These are phyloP conservation scores for Geotrichum histeridarum DNA, from an alignment of 1,139 yeast genomes.

Conservation along the genomic window DNA sequence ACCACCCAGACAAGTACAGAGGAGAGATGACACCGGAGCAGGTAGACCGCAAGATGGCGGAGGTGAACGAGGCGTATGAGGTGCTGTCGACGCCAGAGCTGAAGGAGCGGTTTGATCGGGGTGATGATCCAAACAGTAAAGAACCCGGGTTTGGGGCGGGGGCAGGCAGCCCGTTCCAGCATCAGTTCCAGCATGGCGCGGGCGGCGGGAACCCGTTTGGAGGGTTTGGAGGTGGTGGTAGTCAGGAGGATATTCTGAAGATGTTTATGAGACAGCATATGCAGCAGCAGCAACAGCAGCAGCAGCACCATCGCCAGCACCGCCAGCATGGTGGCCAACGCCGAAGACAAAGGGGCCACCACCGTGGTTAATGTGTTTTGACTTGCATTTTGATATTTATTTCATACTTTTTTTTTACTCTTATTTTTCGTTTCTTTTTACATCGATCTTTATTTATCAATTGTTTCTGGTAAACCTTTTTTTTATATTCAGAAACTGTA, in stretches of 20 bases:
- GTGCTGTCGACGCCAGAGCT: slow-evolving; percentile 63
- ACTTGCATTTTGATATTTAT: neutral
- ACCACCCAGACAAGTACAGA: slow-evolving; percentile 87
- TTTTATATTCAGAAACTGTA: neutral
- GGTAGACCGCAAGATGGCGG: slow-evolving; percentile 81
- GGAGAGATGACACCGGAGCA: slow-evolving; percentile 64
- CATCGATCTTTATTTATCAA: neutral
- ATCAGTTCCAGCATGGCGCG: slow-evolving; percentile 1
- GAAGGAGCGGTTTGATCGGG: slow-evolving; percentile 60
- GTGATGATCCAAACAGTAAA: slow-evolving; percentile 53
- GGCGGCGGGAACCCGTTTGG: slow-evolving; percentile 3
- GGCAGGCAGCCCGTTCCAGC: slow-evolving; percentile 7
- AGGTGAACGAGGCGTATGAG: slow-evolving; percentile 90
- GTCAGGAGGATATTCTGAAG: slow-evolving; percentile 1
- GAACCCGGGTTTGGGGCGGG: neutral
- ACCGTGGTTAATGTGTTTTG: neutral
- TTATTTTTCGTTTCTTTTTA: neutral
- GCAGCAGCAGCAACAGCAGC: slow-evolving; percentile 5
- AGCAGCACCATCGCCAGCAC: neutral
- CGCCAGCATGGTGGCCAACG: neutral
- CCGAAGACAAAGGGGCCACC: neutral
- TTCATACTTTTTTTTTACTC: neutral
- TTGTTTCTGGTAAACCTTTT: neutral
- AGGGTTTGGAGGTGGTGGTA: neutral
- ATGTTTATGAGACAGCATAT: slow-evolving; percentile 2